These are phyloP conservation scores for Candida chauliodis DNA, from an alignment of 805 yeast genomes.

Conservation along the genomic window DNA sequence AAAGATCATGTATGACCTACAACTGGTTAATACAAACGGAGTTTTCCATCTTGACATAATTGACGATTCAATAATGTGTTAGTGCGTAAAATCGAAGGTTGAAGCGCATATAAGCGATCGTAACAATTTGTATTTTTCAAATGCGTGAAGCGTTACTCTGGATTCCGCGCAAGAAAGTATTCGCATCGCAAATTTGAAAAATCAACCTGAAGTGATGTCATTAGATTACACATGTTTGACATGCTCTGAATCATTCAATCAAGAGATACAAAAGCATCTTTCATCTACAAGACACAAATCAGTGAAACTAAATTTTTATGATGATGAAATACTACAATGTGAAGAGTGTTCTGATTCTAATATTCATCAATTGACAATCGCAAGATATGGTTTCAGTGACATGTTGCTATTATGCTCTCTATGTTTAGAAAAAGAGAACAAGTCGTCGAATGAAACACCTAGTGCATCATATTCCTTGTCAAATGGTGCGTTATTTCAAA, in stretches of 20 bases:
- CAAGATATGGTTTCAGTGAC: slow-evolving; percentile 54
- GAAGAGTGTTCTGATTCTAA: slow-evolving; percentile 55
- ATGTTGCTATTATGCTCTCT: slow-evolving; percentile 46
- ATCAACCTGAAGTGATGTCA: slow-evolving; percentile 3
- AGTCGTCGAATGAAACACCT: slow-evolving; percentile 31
- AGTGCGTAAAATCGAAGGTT: too few relatives aligned
- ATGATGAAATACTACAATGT: slow-evolving; percentile 46
- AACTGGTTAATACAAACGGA: too few relatives aligned
- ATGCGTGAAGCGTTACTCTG: too few relatives aligned
- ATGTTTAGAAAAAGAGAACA: slow-evolving; percentile 39
- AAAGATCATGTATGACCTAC: too few relatives aligned
- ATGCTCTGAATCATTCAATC: slow-evolving; percentile 32
- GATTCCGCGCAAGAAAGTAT: too few relatives aligned
- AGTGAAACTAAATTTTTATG: slow-evolving; percentile 28
- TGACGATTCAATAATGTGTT: too few relatives aligned
- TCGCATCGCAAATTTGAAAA: slow-evolving; percentile 4
- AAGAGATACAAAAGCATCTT: slow-evolving; percentile 50
- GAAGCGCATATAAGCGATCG: too few relatives aligned
- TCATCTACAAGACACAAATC: slow-evolving; percentile 52
- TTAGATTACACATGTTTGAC: slow-evolving; percentile 41
- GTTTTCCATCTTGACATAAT: too few relatives aligned
- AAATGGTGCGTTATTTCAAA: slow-evolving; percentile 54
- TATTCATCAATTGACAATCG: slow-evolving; percentile 49
- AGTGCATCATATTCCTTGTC: slow-evolving; percentile 48
- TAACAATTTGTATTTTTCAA: too few relatives aligned